Evolutionary conservation across 257 asterid species (phyloP).

Genomic region (Salvia hispanica): DNA sequence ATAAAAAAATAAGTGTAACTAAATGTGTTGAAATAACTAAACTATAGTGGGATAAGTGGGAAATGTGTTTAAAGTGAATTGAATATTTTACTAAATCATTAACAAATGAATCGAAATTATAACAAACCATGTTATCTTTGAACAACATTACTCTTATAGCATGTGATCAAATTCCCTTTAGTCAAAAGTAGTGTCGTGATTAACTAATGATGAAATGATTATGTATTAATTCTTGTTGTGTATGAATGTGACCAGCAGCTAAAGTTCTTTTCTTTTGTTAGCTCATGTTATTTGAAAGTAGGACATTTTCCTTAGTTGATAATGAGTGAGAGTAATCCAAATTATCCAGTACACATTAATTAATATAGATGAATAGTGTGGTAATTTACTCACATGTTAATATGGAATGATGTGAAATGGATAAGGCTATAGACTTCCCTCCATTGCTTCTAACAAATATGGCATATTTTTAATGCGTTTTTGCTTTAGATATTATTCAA

Average conservation of each 20-base stretch:
- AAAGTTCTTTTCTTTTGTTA: not conserved
- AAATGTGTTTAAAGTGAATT: no score
- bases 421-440: no score
- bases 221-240: constrained; percentile 37
- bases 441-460: not conserved
- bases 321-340: not conserved
- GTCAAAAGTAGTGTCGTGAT: not conserved
- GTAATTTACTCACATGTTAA: no score
- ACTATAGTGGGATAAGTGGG: no score
- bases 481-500: not conserved
- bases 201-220: constrained; percentile 5
- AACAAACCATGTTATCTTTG: no score
- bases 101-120: no score
- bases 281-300: constrained; percentile 32
- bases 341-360: constrained; percentile 14
- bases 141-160: no score
- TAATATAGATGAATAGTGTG: no score
- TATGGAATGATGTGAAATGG: no score
- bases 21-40: no score
- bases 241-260: constrained; percentile 41
- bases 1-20: no score
- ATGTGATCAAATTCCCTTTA: not conserved
- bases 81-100: no score
- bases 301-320: constrained; percentile 19
- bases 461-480: not conserved